Evolutionary conservation across 352 stramenopile genomes (phyloP), one percentile per base, ranked within the genome.

Genomic region (Phytophthora gonapodyides): DNA sequence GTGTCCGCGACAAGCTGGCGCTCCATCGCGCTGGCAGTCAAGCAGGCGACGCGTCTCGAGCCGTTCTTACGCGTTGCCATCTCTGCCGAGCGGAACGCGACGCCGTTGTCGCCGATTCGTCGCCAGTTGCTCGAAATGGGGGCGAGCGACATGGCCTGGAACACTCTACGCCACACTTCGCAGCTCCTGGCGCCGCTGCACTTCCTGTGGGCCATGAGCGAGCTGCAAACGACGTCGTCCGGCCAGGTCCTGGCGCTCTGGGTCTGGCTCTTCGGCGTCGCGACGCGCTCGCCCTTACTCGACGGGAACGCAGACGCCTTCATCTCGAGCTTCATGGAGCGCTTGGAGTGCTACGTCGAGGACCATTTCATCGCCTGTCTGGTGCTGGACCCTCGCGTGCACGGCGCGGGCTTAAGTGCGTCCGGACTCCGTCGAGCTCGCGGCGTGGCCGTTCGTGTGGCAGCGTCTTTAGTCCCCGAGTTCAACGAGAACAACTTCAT

Each of bases 401-500:
- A 72, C 24, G 71, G 71, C 31, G 67, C 60, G 33, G 67, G 71
- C n/a, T 67, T 79, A 37, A 76, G 63, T 53, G 67, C 49, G 35
- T 72, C 67, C 8, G 71, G 71, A n/a, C 42, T 76, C n/a, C 67
- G 67, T 48, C 71, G 71, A 0, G 59, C 67, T 55, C 67, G 67
- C 1, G 67, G 63, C 16, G 50, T 79, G 7, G 49, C 67, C 8
- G 51, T 79, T 45, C 58, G 67, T 42, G 50, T 79, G 35, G 71
- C 67, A 7, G 38, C 31, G 10, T 10, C 51, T 15, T 40, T 76
- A 13, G 17, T 76, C 24, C 63, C 67, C 4, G 17, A 43, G 4
- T 59, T 79, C 11, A 61, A 76, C 35, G 71, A 79, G 31, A 71
- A 62, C 15, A 69, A 65, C 35, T 79, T 79, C 30, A 57, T 79